Percentiles rank a stretch among this genome's conserved stretches.
Conservation (phyloP, 2,329 filamentous ascomycete species). For the Diaporthe longicolla region DNA sequence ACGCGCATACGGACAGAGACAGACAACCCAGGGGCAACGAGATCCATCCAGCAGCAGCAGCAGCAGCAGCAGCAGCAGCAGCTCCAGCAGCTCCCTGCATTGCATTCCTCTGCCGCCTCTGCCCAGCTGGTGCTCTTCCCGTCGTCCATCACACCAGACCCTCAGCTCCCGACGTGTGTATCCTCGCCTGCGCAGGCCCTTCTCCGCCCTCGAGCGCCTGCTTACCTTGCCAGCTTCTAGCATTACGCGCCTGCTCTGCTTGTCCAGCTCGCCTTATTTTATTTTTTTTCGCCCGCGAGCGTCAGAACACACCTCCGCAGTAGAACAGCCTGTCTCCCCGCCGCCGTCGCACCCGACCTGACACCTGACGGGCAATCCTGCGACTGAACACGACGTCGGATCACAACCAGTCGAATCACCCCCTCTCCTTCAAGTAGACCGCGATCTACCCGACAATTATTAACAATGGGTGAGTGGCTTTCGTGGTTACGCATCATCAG, state of each 20-base stretch:
- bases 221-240: conserved; percentile 33
- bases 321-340: conserved; percentile 21
- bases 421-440: conserved; percentile 23
- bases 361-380: conserved; percentile 20
- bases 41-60: not conserved
- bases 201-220: conserved; percentile 16
- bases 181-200: conserved; percentile 29
- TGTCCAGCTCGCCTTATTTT: conserved; percentile 24
- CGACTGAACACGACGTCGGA: conserved; percentile 20
- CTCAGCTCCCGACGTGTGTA: conserved; percentile 28
- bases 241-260: conserved; percentile 3
- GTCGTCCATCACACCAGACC: conserved; percentile 27
- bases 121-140: conserved; percentile 4
- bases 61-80: not conserved
- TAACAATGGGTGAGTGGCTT: conserved; percentile 41
- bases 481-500: not conserved
- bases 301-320: conserved; percentile 24
- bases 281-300: conserved; percentile 5
- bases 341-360: conserved; percentile 4
- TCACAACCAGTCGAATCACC: conserved; percentile 1
- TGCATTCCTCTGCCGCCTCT: conserved; percentile 24
- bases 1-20: not conserved
- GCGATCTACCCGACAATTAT: conserved; percentile 28
- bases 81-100: conserved; percentile 27
- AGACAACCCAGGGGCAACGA: not conserved